Conservation (phyloP, 2,329 filamentous ascomycete genomes). For the Exophiala viscosa region DNA sequence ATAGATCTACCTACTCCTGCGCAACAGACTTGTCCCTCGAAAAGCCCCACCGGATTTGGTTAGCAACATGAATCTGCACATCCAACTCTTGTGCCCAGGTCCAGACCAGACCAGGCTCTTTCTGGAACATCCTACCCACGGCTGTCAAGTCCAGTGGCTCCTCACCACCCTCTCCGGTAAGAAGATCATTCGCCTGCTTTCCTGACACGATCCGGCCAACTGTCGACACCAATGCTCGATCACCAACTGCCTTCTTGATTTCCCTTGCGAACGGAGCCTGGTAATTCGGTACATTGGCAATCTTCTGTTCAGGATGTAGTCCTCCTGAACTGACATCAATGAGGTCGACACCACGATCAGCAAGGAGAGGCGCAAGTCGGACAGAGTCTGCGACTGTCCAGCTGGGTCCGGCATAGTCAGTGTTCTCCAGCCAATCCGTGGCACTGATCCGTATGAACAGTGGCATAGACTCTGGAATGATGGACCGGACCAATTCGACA, state of each 20-base stretch:
- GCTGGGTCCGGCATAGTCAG: constrained; percentile 33
- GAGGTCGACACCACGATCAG: constrained; percentile 14
- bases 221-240: constrained; percentile 63
- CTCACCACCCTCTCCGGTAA: no score
- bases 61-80: constrained; percentile 54
- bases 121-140: constrained; percentile 71
- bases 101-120: constrained; percentile 75
- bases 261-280: constrained; percentile 69
- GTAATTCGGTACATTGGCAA: constrained; percentile 56
- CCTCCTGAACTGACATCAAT: constrained; percentile 18
- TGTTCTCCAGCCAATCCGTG: constrained; percentile 66
- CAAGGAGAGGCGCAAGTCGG: constrained; percentile 14
- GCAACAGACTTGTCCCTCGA: background rate
- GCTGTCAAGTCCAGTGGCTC: constrained; percentile 63
- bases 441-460: constrained; percentile 68
- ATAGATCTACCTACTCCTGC: no score
- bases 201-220: constrained; percentile 71
- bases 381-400: constrained; percentile 57
- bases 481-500: constrained; percentile 57
- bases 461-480: constrained; percentile 64
- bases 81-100: constrained; percentile 67
- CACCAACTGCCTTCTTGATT: constrained; percentile 69
- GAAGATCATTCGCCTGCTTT: constrained; percentile 61
- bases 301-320: constrained; percentile 26
- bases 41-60: constrained; percentile 1